Evolutionary conservation across 768 basidiomycete species (phyloP).

Genomic region (Tulasnella sp.): DNA sequence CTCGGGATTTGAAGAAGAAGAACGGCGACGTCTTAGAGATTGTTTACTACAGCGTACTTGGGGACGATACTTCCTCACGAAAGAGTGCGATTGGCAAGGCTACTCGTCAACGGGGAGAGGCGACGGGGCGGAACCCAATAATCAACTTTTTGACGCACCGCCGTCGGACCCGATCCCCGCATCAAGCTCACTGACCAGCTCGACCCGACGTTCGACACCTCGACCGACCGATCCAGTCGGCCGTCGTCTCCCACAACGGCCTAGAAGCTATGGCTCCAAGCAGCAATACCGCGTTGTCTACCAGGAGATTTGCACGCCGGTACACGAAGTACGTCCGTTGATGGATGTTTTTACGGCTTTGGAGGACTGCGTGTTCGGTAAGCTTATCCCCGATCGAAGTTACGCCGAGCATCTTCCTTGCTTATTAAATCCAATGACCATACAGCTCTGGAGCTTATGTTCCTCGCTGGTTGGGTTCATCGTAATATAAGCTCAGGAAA

Average conservation of each 20-base stretch:
- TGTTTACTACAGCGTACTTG: too few species aligned
- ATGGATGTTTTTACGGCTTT: neutral
- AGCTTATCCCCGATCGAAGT: neutral
- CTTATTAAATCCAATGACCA: neutral
- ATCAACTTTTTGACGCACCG: neutral
- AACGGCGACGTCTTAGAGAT: neutral
- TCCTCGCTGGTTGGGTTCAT: conserved; percentile 2
- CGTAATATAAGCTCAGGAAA: neutral
- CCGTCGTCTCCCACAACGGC: neutral
- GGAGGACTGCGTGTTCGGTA: neutral
- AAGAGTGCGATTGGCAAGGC: too few species aligned
- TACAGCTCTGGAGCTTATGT: neutral
- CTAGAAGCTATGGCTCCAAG: neutral
- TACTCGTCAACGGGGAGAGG: neutral
- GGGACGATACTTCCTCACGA: too few species aligned
- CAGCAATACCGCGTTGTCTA: neutral
- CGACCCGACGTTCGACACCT: neutral
- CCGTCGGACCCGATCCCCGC: neutral
- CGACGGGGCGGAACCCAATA: neutral
- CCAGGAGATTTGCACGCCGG: neutral
- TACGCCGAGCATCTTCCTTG: neutral
- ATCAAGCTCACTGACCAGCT: neutral
- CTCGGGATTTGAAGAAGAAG: neutral
- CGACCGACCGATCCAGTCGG: neutral
- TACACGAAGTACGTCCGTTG: neutral